A percentile compares a stretch with the other conserved stretches of the same genome.
These are phyloP conservation scores for Zizania palustris DNA, from an alignment of 202 grass and related monocot genomes.

Conservation along the genomic window DNA sequence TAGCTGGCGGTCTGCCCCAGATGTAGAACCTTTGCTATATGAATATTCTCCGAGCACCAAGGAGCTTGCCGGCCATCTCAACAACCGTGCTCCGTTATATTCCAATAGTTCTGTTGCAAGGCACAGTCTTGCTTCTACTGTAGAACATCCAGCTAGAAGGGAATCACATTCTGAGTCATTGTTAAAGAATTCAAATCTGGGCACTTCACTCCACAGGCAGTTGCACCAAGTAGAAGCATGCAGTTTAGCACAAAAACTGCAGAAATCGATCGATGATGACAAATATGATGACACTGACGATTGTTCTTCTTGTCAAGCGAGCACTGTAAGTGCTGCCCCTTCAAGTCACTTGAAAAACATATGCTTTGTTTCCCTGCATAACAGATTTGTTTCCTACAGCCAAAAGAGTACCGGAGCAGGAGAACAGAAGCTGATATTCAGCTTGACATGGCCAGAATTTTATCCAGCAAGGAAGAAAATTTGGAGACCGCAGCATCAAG, in stretches of 20 bases:
- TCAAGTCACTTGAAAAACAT: slow-evolving; percentile 2
- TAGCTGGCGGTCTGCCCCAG: slow-evolving; percentile 88
- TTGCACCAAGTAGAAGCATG: slow-evolving; percentile 60
- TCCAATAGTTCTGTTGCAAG: slow-evolving; percentile 62
- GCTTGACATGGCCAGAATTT: slow-evolving; percentile 27
- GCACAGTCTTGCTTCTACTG: slow-evolving; percentile 69
- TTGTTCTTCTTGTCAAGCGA: slow-evolving; percentile 54
- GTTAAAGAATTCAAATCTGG: slow-evolving; percentile 41
- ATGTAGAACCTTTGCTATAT: slow-evolving; percentile 62
- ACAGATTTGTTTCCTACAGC: slow-evolving; percentile 51
- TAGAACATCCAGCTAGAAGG: slow-evolving; percentile 61
- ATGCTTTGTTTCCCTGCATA: slow-evolving; percentile 26
- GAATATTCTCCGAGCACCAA: slow-evolving; percentile 71
- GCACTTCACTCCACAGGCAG: slow-evolving; percentile 53
- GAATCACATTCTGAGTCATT: slow-evolving; percentile 58
- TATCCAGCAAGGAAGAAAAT: slow-evolving; percentile 33
- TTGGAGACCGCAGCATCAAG: slow-evolving; percentile 24
- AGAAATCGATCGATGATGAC: slow-evolving; percentile 70
- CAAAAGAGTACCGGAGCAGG: slow-evolving; percentile 23
- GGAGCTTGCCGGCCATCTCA: slow-evolving; percentile 60
- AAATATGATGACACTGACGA: slow-evolving; percentile 59
- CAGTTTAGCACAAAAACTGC: slow-evolving; percentile 74
- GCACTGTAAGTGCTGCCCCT: slow-evolving; percentile 42
- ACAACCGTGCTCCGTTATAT: slow-evolving; percentile 58
- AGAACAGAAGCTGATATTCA: slow-evolving; percentile 34